These are phyloP conservation scores for Xylariaceae sp. DNA, from an alignment of 2,329 filamentous ascomycete genomes.

Conservation along the genomic window DNA sequence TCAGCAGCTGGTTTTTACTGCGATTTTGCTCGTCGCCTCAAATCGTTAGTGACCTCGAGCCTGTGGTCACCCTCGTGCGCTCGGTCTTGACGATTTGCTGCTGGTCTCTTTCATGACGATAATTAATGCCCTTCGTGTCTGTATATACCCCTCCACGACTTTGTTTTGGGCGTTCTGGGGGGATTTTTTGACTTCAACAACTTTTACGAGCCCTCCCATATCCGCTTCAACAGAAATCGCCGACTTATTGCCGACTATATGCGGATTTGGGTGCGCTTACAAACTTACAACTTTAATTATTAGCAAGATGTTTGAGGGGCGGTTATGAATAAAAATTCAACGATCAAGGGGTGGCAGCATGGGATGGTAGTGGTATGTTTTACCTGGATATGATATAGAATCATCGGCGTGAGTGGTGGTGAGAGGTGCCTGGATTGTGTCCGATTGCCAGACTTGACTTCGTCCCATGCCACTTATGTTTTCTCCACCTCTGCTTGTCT, in stretches of 20 bases:
- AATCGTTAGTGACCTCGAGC: conserved; percentile 26
- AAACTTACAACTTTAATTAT: conserved; percentile 19
- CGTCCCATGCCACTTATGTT: not conserved
- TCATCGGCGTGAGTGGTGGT: not conserved
- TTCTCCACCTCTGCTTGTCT: not conserved
- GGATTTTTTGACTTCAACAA: conserved; percentile 26
- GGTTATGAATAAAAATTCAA: conserved; percentile 1
- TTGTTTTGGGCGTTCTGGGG: conserved; percentile 23
- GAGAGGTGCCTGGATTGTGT: conserved; percentile 2
- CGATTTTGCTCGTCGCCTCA: conserved; percentile 18
- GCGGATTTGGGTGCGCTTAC: not conserved
- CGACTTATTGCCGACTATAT: conserved; percentile 11
- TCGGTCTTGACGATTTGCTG: conserved; percentile 24
- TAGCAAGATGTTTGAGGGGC: conserved; percentile 1
- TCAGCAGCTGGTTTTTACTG: conserved; percentile 17
- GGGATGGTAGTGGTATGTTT: conserved; percentile 5
- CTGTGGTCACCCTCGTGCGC: conserved; percentile 26
- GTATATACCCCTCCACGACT: conserved; percentile 18
- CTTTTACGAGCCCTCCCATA: conserved; percentile 12
- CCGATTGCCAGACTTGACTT: conserved; percentile 2
- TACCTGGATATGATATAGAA: conserved; percentile 21
- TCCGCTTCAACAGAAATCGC: conserved; percentile 5
- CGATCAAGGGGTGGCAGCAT: not conserved
- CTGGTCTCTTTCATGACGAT: conserved; percentile 22
- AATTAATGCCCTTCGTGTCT: conserved; percentile 22